Conservation (phyloP, 306 rosid genomes). For the Cicer yamashitae region DNA sequence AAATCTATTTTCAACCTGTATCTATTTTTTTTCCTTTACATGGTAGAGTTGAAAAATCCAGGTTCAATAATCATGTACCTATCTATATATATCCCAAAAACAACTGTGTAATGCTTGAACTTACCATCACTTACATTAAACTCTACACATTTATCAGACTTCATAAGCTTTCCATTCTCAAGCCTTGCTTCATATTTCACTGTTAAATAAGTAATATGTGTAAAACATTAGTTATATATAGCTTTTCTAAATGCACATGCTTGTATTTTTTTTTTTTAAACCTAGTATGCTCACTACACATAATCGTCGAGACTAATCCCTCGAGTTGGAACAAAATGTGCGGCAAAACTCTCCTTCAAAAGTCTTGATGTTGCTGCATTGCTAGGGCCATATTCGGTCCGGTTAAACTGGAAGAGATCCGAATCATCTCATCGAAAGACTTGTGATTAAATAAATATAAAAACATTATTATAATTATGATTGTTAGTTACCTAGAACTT, state of each 20-base stretch:
- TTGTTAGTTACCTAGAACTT: slow-evolving; percentile 58
- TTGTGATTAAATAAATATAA: not conserved
- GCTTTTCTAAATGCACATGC: not conserved
- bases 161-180: slow-evolving; percentile 53
- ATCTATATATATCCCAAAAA: not conserved
- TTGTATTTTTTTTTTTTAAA: not conserved
- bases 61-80: not conserved
- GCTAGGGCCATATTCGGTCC: too few relatives aligned
- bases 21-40: too few relatives aligned
- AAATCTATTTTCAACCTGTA: not conserved
- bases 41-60: not conserved
- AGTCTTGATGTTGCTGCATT: too few relatives aligned
- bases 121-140: slow-evolving; percentile 60
- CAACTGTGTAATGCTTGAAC: slow-evolving; percentile 27
- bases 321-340: too few relatives aligned
- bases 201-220: slow-evolving; percentile 23
- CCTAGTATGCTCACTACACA: too few relatives aligned
- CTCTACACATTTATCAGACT: slow-evolving; percentile 54
- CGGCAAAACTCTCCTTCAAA: too few relatives aligned
- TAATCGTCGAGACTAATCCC: too few relatives aligned
- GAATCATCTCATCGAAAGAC: too few relatives aligned
- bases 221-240: not conserved
- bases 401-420: too few relatives aligned
- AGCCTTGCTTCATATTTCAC: slow-evolving; percentile 65
- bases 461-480: not conserved